phyloP scores from a whole-genome alignment of 352 stramenopile genomes.

The Phytophthora vignae region DNA sequence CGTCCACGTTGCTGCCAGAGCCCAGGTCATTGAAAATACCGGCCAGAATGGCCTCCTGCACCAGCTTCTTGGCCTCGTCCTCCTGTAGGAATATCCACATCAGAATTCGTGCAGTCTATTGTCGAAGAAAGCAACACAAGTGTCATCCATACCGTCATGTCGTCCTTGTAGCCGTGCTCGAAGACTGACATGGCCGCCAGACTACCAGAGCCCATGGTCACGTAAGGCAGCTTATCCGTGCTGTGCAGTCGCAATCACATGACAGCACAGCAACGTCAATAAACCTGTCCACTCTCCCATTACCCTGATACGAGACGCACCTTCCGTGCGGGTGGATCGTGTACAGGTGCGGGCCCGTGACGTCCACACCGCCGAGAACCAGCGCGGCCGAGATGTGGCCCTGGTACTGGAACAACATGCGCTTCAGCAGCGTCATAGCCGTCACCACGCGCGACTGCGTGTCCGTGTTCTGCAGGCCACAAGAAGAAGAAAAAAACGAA shows the following conservation, averaged over 20 bases:
- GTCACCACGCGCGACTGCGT: conserved; percentile 95
- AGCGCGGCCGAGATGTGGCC: conserved; percentile 96
- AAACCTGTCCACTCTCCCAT: background rate
- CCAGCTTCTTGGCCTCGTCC: conserved; percentile 95
- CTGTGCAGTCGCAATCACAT: conserved; percentile 31
- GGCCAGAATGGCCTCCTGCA: conserved; percentile 96
- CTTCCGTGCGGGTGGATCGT: conserved; percentile 98
- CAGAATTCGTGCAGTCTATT: background rate
- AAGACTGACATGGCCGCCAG: conserved; percentile 99
- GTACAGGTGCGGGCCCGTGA: conserved; percentile 96
- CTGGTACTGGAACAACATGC: conserved; percentile 97
- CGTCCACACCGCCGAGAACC: conserved; percentile 98
- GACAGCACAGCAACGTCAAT: background rate
- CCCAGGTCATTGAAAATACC: conserved; percentile 99
- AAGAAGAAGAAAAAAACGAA: conserved; percentile 1
- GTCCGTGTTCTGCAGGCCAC: conserved; percentile 66
- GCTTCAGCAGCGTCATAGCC: conserved; percentile 97
- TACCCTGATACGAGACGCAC: conserved; percentile 8
- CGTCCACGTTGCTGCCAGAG: conserved; percentile 96
- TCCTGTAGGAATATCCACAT: conserved; percentile 58
- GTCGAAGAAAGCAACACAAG: no score
- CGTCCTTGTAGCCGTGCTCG: conserved; percentile 95
- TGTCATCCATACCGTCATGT: conserved; percentile 93
- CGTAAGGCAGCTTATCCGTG: conserved; percentile 97
- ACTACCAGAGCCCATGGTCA: conserved; percentile 98